These are phyloP conservation scores for Monosporascus sp. DNA, from an alignment of 2,329 filamentous ascomycete genomes.

Conservation along the genomic window DNA sequence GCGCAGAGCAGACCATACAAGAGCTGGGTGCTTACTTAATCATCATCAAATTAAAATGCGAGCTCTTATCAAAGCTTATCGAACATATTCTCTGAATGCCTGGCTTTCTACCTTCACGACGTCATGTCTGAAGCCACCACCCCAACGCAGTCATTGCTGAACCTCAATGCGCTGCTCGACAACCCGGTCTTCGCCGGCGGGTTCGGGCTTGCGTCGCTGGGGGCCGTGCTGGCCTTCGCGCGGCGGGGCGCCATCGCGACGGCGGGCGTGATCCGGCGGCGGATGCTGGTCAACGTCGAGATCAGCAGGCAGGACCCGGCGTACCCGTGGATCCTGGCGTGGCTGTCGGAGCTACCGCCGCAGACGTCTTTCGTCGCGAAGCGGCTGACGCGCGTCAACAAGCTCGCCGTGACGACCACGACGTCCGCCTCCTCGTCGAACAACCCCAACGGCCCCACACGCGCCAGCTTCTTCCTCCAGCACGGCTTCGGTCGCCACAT, in stretches of 20 bases:
- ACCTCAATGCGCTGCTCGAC: slow-evolving; percentile 54
- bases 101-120: too few relatives aligned
- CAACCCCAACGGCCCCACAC: slow-evolving; percentile 64
- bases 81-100: too few relatives aligned
- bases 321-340: slow-evolving; percentile 90
- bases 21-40: too few relatives aligned
- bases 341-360: slow-evolving; percentile 81
- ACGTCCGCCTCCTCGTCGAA: slow-evolving; percentile 50
- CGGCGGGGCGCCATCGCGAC: slow-evolving; percentile 70
- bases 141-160: slow-evolving; percentile 27
- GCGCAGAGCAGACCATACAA: too few relatives aligned
- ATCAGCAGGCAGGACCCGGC: slow-evolving; percentile 91
- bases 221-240: slow-evolving; percentile 73
- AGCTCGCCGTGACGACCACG: slow-evolving; percentile 52
- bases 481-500: slow-evolving; percentile 89
- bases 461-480: slow-evolving; percentile 80
- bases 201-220: slow-evolving; percentile 85
- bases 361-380: slow-evolving; percentile 53
- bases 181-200: slow-evolving; percentile 66
- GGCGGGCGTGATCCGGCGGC: slow-evolving; percentile 70
- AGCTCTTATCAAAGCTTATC: too few relatives aligned
- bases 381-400: slow-evolving; percentile 54
- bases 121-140: slow-evolving; percentile 23
- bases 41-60: too few relatives aligned
- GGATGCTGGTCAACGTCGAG: slow-evolving; percentile 90